Evolutionary conservation across 441 rosid genomes (phyloP).

Genomic region (Syzygium syzygioides): DNA sequence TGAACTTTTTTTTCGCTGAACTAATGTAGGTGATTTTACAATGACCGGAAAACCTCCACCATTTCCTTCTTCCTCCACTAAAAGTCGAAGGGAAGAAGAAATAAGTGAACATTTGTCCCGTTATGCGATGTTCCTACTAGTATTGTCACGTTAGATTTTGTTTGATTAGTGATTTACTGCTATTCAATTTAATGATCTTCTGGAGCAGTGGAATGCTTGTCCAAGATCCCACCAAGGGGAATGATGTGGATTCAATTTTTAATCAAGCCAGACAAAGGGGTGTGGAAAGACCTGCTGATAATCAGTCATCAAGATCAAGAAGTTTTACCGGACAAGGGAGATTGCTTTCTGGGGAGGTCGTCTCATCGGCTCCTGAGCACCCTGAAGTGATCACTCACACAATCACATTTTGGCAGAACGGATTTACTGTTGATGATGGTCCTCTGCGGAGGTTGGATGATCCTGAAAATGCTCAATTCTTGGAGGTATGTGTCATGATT

Average conservation of each 20-base stretch:
- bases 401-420: conserved; percentile 57
- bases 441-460: conserved; percentile 46
- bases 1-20: background rate
- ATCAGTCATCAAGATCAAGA: conserved; percentile 31
- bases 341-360: conserved; percentile 48
- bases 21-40: background rate
- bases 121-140: background rate
- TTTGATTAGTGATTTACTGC: background rate
- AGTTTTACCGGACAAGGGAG: conserved; percentile 51
- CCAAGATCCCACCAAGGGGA: conserved; percentile 44
- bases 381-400: conserved; percentile 39
- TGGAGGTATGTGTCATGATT: conserved; percentile 33
- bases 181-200: background rate
- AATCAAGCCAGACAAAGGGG: conserved; percentile 42
- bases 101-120: background rate
- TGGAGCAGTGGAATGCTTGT: conserved; percentile 56
- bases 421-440: conserved; percentile 65
- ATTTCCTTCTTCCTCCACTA: background rate
- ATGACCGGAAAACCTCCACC: background rate
- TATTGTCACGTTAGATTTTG: background rate
- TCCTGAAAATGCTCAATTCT: conserved; percentile 45
- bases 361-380: conserved; percentile 38
- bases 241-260: conserved; percentile 44
- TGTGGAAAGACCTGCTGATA: conserved; percentile 40
- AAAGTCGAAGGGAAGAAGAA: background rate